Evolutionary conservation across 1,139 yeast genomes (phyloP).

Genomic region (Sugiyamaella japonica): DNA sequence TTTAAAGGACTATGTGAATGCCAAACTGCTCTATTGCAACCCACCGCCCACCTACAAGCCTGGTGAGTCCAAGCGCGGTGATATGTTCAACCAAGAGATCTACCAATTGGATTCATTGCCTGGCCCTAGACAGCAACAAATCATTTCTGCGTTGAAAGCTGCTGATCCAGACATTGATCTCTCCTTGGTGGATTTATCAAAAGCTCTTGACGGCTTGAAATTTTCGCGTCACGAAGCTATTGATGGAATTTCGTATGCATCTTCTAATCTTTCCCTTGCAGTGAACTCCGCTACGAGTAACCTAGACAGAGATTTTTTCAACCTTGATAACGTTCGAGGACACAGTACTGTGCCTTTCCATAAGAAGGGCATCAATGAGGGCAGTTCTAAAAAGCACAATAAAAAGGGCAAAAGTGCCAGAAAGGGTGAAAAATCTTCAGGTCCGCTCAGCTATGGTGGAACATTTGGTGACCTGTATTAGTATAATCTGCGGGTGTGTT

Average conservation of each 20-base stretch:
- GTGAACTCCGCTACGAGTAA: slow-evolving; percentile 53
- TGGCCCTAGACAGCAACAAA: slow-evolving; percentile 71
- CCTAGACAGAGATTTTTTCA: slow-evolving; percentile 81
- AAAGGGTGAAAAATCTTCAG: slow-evolving; percentile 43
- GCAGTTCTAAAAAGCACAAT: slow-evolving; percentile 64
- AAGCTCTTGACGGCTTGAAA: slow-evolving; percentile 68
- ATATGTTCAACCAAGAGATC: slow-evolving; percentile 67
- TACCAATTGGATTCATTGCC: slow-evolving; percentile 62
- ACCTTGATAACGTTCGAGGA: slow-evolving; percentile 63
- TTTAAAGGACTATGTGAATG: slow-evolving; percentile 91
- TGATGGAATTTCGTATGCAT: slow-evolving; percentile 41
- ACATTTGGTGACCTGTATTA: slow-evolving; percentile 24
- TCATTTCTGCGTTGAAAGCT: slow-evolving; percentile 38
- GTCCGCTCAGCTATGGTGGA: slow-evolving; percentile 21
- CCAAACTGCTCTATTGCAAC: slow-evolving; percentile 77
- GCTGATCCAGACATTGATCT: slow-evolving; percentile 40
- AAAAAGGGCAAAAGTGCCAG: slow-evolving; percentile 80
- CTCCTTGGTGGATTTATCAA: slow-evolving; percentile 61
- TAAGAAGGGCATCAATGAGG: slow-evolving; percentile 40
- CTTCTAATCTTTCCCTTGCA: slow-evolving; percentile 31
- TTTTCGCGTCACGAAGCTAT: slow-evolving; percentile 72
- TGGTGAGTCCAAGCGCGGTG: slow-evolving; percentile 39
- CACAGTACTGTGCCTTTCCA: slow-evolving; percentile 73
- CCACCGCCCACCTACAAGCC: slow-evolving; percentile 68
- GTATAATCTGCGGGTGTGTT: neutral